phyloP scores from a whole-genome alignment of 108 stramenopile genomes.

The Thalassiosira profunda region DNA sequence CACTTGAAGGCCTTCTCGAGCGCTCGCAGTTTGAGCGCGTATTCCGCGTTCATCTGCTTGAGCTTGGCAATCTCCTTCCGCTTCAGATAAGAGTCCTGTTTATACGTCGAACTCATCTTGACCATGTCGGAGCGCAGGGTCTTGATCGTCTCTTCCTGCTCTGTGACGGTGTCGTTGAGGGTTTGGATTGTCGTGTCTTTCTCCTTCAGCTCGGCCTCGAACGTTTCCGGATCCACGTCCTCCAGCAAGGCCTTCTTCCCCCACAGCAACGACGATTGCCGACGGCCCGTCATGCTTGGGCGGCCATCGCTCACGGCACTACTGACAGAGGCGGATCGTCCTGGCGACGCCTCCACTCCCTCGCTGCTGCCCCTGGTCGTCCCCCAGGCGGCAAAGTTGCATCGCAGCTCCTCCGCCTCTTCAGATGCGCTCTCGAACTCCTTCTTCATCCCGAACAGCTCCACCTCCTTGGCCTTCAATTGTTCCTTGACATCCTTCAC shows the following conservation, averaged over 20 bases:
- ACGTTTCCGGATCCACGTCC: background rate
- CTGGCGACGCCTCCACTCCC: background rate
- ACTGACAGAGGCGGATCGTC: background rate
- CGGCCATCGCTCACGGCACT: background rate
- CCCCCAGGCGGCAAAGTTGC: slow-evolving; percentile 12
- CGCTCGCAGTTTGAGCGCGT: slow-evolving; percentile 52
- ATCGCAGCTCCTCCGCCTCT: slow-evolving; percentile 31
- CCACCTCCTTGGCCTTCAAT: slow-evolving; percentile 27
- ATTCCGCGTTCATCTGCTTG: slow-evolving; percentile 52
- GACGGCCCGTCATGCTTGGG: background rate
- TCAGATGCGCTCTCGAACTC: slow-evolving; percentile 13
- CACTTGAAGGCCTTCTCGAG: slow-evolving; percentile 56
- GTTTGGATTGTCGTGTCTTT: slow-evolving; percentile 28
- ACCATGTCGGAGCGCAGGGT: slow-evolving; percentile 60
- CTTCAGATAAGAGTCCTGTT: slow-evolving; percentile 57
- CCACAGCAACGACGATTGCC: background rate
- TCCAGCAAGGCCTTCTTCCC: background rate
- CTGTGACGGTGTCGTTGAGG: slow-evolving; percentile 37
- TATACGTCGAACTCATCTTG: slow-evolving; percentile 51
- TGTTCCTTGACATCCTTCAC: slow-evolving; percentile 8
- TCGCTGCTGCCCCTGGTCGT: no score
- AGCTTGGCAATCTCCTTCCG: slow-evolving; percentile 55
- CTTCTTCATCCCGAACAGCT: slow-evolving; percentile 13
- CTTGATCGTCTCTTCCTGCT: slow-evolving; percentile 47
- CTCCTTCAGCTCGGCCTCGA: slow-evolving; percentile 21